These are phyloP conservation scores for Vairimorpha necatrix DNA, from an alignment of 371 early-diverging fungal species.

Conservation along the genomic window DNA sequence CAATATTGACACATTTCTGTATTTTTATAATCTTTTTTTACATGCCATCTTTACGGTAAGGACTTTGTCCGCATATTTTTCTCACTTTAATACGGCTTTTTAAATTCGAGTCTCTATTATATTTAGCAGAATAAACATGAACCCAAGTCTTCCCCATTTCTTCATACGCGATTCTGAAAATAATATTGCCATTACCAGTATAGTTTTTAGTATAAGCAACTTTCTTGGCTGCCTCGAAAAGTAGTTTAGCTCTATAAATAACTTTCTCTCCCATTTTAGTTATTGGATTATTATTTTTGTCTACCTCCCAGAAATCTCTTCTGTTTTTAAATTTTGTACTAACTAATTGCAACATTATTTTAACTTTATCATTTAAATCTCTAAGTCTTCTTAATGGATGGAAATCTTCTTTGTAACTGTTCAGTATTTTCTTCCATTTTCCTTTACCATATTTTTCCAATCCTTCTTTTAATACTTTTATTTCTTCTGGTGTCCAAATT, in stretches of 20 bases:
- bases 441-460: conserved; percentile 35
- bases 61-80: conserved; percentile 9
- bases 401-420: conserved; percentile 35
- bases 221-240: conserved; percentile 42
- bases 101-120: neutral
- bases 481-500: conserved; percentile 45
- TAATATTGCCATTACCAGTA: neutral
- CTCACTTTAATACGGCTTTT: neutral
- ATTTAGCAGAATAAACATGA: neutral
- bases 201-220: conserved; percentile 12
- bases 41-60: conserved; percentile 1
- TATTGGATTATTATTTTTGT: conserved; percentile 25
- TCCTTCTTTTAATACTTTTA: conserved; percentile 26
- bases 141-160: neutral
- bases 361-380: conserved; percentile 47
- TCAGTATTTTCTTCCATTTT: conserved; percentile 38
- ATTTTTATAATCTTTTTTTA: too few species aligned
- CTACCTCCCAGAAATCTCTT: conserved; percentile 18
- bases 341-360: conserved; percentile 25
- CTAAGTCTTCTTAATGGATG: conserved; percentile 13
- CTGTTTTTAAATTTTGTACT: conserved; percentile 19
- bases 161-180: neutral
- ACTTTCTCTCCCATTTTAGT: neutral
- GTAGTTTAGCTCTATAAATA: conserved; percentile 25
- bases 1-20: too few species aligned